phyloP scores from a whole-genome alignment of 352 stramenopile genomes.

The Phytophthora multivora region DNA sequence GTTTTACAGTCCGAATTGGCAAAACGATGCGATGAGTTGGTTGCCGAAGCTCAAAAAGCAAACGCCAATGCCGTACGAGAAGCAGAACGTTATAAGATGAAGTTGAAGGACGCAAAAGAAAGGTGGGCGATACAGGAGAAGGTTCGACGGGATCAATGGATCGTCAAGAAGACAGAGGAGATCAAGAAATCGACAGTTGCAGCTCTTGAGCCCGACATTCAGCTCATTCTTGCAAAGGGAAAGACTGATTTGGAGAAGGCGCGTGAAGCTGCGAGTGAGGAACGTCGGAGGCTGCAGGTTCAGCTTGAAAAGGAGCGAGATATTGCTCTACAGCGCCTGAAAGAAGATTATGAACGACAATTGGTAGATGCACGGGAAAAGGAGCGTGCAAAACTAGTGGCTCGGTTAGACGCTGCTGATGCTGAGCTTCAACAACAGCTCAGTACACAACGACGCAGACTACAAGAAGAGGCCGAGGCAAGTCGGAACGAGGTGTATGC shows the following conservation, averaged over 20 bases:
- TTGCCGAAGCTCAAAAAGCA: constrained; percentile 70
- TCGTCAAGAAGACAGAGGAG: constrained; percentile 84
- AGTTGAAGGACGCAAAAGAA: constrained; percentile 81
- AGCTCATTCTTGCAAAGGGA: constrained; percentile 77
- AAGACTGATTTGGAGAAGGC: constrained; percentile 74
- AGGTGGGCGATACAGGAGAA: constrained; percentile 77
- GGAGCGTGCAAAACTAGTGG: constrained; percentile 73
- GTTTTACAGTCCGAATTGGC: constrained; percentile 52
- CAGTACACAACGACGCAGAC: constrained; percentile 59
- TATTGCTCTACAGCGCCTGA: constrained; percentile 48
- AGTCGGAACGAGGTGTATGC: constrained; percentile 59
- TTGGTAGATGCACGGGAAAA: constrained; percentile 79
- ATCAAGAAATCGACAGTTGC: constrained; percentile 87
- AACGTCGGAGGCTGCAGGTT: constrained; percentile 55
- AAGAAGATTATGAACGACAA: constrained; percentile 76
- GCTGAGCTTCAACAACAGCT: constrained; percentile 83
- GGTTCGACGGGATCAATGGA: constrained; percentile 74
- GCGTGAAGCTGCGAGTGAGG: constrained; percentile 57
- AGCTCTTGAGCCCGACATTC: constrained; percentile 79
- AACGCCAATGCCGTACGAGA: constrained; percentile 44
- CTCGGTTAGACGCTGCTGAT: constrained; percentile 72
- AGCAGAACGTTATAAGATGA: constrained; percentile 68
- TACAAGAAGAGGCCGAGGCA: constrained; percentile 76
- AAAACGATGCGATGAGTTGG: constrained; percentile 75
- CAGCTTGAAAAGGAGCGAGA: constrained; percentile 71